Conservation (phyloP, 208 protist genomes). For the Acanthamoeba castellanii region DNA sequence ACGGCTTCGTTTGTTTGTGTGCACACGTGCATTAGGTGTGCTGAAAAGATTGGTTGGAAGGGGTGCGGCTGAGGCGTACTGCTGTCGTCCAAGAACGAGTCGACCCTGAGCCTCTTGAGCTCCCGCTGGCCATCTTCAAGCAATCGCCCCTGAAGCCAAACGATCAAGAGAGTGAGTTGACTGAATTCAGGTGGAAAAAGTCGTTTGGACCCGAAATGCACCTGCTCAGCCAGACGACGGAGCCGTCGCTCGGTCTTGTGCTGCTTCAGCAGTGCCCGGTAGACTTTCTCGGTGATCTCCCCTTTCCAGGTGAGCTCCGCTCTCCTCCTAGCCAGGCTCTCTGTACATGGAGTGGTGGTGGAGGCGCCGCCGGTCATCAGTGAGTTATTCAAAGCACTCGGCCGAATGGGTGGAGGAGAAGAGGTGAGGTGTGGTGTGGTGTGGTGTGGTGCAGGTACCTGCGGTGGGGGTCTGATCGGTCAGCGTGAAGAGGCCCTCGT, state of each 20-base stretch:
- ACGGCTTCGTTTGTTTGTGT: background rate
- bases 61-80: background rate
- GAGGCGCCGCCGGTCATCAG: background rate
- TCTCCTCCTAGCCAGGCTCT: background rate
- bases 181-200: background rate
- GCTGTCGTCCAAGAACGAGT: background rate
- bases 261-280: conserved; percentile 33
- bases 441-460: background rate
- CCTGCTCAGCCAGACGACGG: background rate
- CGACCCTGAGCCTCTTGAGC: background rate
- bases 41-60: too few species aligned
- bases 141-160: background rate
- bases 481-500: conserved; percentile 42
- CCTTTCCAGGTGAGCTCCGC: background rate
- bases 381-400: background rate
- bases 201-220: background rate
- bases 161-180: background rate
- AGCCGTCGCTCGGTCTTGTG: conserved; percentile 24
- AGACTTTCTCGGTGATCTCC: background rate
- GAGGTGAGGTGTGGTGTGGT: background rate
- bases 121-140: background rate
- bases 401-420: background rate
- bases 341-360: background rate
- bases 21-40: too few species aligned
- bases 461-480: background rate